Conservation (phyloP, 2,329 filamentous ascomycete species). For the Chalaropsis ovoidea region DNA sequence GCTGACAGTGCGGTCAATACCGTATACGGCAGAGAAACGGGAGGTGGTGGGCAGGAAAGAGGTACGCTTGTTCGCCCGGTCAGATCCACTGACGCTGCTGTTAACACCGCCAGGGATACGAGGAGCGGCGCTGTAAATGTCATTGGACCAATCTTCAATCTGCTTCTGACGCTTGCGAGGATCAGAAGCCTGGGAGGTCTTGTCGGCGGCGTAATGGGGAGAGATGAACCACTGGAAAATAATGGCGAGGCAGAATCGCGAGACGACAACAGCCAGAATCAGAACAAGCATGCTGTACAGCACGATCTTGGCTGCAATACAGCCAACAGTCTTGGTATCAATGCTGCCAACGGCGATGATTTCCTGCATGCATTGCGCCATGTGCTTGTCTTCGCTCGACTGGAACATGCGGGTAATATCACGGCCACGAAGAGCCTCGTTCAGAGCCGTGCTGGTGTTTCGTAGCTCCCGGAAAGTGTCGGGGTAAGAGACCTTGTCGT, state of each 20-base stretch:
- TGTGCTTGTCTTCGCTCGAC: slow-evolving; percentile 62
- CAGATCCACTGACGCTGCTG: slow-evolving; percentile 53
- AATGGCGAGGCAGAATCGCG: slow-evolving; percentile 80
- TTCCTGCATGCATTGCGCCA: slow-evolving; percentile 79
- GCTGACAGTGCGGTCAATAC: slow-evolving; percentile 51
- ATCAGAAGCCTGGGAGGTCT: slow-evolving; percentile 72
- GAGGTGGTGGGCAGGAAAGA: slow-evolving; percentile 92
- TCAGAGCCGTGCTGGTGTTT: slow-evolving; percentile 50
- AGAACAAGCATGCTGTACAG: slow-evolving; percentile 87
- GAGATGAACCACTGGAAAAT: slow-evolving; percentile 96
- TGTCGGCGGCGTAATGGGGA: slow-evolving; percentile 70
- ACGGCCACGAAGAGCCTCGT: slow-evolving; percentile 60
- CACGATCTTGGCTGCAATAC: slow-evolving; percentile 94
- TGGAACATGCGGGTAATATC: slow-evolving; percentile 88
- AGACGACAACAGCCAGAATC: slow-evolving; percentile 77
- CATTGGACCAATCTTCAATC: slow-evolving; percentile 96
- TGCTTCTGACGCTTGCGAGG: slow-evolving; percentile 78
- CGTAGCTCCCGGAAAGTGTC: slow-evolving; percentile 69
- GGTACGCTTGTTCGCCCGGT: slow-evolving; percentile 66
- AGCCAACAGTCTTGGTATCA: slow-evolving; percentile 91
- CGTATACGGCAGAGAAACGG: slow-evolving; percentile 84
- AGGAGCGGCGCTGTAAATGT: slow-evolving; percentile 86
- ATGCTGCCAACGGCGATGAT: slow-evolving; percentile 94
- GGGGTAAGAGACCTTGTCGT: slow-evolving; percentile 64
- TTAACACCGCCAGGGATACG: slow-evolving; percentile 66